Evolutionary conservation across 768 basidiomycete genomes (phyloP).

Genomic region (Tephrocybe rancida): DNA sequence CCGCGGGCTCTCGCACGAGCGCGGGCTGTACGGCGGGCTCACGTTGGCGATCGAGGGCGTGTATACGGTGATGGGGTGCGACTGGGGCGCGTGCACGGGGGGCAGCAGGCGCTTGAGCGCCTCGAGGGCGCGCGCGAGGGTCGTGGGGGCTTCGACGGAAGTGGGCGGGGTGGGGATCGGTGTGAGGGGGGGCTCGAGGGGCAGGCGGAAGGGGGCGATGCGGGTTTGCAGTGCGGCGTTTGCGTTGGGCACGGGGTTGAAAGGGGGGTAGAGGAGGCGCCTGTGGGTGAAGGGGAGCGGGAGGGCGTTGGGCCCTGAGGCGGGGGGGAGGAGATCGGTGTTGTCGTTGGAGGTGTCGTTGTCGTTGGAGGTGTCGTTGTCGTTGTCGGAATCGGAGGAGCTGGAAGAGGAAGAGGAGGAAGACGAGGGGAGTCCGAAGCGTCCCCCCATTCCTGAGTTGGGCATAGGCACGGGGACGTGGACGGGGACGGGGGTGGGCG

Average conservation of each 20-base stretch:
- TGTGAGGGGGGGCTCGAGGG: neutral
- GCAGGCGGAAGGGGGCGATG: neutral
- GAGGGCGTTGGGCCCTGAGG: conserved; percentile 23
- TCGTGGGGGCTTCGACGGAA: neutral
- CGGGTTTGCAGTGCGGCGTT: neutral
- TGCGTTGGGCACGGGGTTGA: too few species aligned
- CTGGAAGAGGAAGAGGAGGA: conserved; percentile 67
- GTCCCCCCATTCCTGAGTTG: too few species aligned
- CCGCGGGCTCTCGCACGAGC: neutral
- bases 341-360: conserved; percentile 48
- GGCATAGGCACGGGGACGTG: conserved; percentile 12
- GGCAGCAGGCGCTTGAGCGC: conserved; percentile 33
- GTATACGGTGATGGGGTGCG: neutral
- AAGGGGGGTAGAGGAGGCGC: too few species aligned
- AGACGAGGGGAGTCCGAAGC: too few species aligned
- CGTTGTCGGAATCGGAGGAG: conserved; percentile 45
- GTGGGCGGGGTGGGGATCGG: neutral
- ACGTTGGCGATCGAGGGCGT: neutral
- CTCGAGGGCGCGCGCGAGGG: conserved; percentile 30
- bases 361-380: conserved; percentile 32
- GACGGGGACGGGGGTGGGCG: neutral
- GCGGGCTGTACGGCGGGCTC: neutral
- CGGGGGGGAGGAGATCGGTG: conserved; percentile 46
- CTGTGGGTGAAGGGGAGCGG: conserved; percentile 17
- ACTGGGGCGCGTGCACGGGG: conserved; percentile 23